phyloP scores from a whole-genome alignment of 1,139 yeast species.

The Candida sp. region DNA sequence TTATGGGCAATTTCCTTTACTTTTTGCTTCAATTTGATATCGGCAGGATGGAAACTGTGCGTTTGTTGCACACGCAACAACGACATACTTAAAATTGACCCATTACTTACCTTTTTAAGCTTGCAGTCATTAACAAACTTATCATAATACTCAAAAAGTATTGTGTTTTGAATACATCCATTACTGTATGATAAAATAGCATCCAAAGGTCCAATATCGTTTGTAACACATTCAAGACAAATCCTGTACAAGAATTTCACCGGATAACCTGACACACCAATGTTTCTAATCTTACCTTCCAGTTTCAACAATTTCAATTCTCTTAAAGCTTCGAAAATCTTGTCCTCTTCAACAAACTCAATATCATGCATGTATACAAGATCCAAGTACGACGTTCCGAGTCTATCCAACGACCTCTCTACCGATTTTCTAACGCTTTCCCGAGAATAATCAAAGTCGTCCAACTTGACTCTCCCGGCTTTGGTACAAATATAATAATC shows the following conservation, averaged over 20 bases:
- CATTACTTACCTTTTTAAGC: conserved; percentile 61
- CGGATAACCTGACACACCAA: conserved; percentile 91
- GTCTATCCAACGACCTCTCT: conserved; percentile 58
- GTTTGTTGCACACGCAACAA: conserved; percentile 67
- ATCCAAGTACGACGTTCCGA: conserved; percentile 68
- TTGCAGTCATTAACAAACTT: conserved; percentile 52
- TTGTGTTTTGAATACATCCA: conserved; percentile 79
- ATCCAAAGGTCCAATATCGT: conserved; percentile 55
- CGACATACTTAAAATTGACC: conserved; percentile 89
- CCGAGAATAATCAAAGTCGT: conserved; percentile 74
- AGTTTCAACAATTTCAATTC: conserved; percentile 57
- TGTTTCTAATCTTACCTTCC: conserved; percentile 59
- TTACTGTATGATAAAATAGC: conserved; percentile 77
- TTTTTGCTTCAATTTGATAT: conserved; percentile 50
- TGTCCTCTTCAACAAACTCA: conserved; percentile 64
- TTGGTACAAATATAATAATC: conserved; percentile 75
- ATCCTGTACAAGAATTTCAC: conserved; percentile 59
- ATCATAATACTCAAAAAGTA: conserved; percentile 45
- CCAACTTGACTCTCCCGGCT: conserved; percentile 70
- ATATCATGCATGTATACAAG: conserved; percentile 85
- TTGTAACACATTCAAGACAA: conserved; percentile 31
- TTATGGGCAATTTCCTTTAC: conserved; percentile 52
- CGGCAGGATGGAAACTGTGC: conserved; percentile 79
- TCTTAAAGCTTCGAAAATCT: conserved; percentile 58
- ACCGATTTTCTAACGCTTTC: conserved; percentile 61